These are phyloP conservation scores for Fusarium udum DNA, from an alignment of 2,329 filamentous ascomycete genomes.

Conservation along the genomic window DNA sequence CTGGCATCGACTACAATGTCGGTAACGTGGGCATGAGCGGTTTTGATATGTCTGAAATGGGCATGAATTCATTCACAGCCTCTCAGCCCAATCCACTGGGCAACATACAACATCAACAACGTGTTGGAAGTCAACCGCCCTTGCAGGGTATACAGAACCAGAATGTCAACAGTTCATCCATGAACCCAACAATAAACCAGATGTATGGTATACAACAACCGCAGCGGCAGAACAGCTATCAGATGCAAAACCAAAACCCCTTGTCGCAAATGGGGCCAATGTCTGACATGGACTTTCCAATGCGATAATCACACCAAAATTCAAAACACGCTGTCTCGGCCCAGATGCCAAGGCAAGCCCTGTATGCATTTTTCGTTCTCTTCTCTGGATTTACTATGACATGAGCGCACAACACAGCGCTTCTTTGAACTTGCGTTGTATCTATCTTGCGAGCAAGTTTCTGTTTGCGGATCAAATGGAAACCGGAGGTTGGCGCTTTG, in stretches of 20 bases:
- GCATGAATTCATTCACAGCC: constrained; percentile 59
- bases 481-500: constrained; percentile 7
- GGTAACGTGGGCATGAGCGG: constrained; percentile 48
- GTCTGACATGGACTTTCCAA: constrained; percentile 43
- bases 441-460: neutral
- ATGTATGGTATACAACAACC: constrained; percentile 43
- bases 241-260: constrained; percentile 44
- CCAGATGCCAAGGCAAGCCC: neutral
- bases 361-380: neutral
- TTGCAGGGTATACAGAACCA: constrained; percentile 44
- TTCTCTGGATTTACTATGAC: neutral
- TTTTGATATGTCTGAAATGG: constrained; percentile 62
- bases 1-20: constrained; percentile 60
- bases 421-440: neutral
- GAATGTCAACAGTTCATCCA: constrained; percentile 31
- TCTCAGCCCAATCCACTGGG: constrained; percentile 35
- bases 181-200: constrained; percentile 44
- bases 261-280: constrained; percentile 46
- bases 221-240: constrained; percentile 48
- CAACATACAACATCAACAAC: constrained; percentile 41
- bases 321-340: neutral
- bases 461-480: neutral
- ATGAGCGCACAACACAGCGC: neutral
- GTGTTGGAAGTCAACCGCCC: constrained; percentile 46
- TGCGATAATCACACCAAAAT: constrained; percentile 8